Conservation (phyloP, 176 grass and related monocot genomes). For the Triticum turgidum region DNA sequence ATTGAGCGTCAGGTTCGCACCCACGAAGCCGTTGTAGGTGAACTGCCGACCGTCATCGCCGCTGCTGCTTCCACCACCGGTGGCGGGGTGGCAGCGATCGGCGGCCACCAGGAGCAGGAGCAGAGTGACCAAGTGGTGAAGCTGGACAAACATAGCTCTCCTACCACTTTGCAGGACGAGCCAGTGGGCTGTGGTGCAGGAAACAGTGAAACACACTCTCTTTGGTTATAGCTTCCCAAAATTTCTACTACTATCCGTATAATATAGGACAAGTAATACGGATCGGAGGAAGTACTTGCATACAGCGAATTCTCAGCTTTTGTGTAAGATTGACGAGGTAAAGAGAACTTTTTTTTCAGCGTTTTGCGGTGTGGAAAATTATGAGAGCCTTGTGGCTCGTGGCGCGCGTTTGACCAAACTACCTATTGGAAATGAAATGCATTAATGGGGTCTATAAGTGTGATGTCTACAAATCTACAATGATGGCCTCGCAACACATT, state of each 20-base stretch:
- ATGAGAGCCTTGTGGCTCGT: too few relatives aligned
- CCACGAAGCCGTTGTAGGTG: slow-evolving; percentile 43
- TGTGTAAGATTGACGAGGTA: too few relatives aligned
- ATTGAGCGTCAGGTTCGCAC: slow-evolving; percentile 29
- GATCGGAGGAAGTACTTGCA: too few relatives aligned
- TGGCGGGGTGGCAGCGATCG: neutral
- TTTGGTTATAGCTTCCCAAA: neutral
- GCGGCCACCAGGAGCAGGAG: slow-evolving; percentile 11
- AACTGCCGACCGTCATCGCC: neutral
- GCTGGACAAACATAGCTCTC: neutral
- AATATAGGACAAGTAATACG: too few relatives aligned
- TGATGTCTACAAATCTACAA: neutral
- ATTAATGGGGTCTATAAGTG: neutral
- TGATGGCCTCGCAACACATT: neutral
- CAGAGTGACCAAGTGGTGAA: neutral
- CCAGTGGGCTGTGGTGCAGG: neutral
- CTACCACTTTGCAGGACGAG: too few relatives aligned
- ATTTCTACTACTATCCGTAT: neutral
- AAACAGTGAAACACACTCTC: neutral
- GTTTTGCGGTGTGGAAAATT: too few relatives aligned
- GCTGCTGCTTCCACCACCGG: neutral
- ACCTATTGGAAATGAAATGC: neutral
- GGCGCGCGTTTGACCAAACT: neutral
- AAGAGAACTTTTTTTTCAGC: too few relatives aligned
- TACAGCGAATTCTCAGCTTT: too few relatives aligned